phyloP scores from a whole-genome alignment of 176 grass and related monocot genomes.

The Puya raimondii region DNA sequence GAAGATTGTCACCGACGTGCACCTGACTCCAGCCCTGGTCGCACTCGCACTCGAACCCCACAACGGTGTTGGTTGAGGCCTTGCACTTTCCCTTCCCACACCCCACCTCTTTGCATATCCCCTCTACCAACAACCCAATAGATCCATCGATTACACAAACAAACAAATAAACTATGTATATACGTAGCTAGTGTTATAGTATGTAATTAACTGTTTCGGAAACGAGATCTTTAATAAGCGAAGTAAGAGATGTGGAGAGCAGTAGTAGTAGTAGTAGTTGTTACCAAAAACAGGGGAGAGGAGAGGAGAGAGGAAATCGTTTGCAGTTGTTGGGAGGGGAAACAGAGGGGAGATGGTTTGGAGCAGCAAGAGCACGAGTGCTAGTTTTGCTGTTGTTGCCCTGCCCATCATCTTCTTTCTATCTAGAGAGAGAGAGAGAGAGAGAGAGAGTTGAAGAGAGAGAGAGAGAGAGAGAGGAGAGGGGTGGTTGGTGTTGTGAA shows the following conservation, averaged over 20 bases:
- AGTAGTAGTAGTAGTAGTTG: not conserved
- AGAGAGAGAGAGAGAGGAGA: not conserved
- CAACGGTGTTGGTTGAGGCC: slow-evolving; percentile 15
- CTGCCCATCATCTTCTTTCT: slow-evolving; percentile 8
- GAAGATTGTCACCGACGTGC: slow-evolving; percentile 43
- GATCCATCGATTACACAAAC: not conserved
- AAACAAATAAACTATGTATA: not conserved
- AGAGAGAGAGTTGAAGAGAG: slow-evolving; percentile 1
- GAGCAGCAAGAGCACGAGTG: slow-evolving; percentile 13
- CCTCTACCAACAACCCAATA: slow-evolving; percentile 22
- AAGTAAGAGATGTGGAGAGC: not conserved
- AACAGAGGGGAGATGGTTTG: slow-evolving; percentile 14
- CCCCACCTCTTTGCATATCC: slow-evolving; percentile 39
- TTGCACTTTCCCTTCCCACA: slow-evolving; percentile 86
- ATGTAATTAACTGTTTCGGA: no score
- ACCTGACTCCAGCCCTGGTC: slow-evolving; percentile 69
- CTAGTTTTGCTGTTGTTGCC: not conserved
- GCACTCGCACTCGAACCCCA: slow-evolving; percentile 72
- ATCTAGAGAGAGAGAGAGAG: not conserved
- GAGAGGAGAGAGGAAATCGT: slow-evolving; percentile 63
- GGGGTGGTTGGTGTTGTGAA: slow-evolving; percentile 2
- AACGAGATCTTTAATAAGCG: not conserved
- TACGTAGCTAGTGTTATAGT: no score
- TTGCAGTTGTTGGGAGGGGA: slow-evolving; percentile 18
- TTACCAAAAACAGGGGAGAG: slow-evolving; percentile 55